Conservation (phyloP, 2,329 filamentous ascomycete genomes). For the Botrytis byssoidea region DNA sequence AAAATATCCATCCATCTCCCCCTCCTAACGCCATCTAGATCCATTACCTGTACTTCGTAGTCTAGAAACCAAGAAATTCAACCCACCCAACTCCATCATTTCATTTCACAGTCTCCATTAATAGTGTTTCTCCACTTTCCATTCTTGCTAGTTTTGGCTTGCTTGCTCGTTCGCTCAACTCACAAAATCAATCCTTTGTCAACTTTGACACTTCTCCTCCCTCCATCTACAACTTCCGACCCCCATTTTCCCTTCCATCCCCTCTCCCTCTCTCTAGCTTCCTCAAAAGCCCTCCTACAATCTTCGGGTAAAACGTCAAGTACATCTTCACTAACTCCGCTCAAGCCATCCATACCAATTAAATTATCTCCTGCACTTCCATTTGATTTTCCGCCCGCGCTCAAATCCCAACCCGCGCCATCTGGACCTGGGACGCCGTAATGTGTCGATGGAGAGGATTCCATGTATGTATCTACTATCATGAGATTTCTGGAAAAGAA, state of each 20-base stretch:
- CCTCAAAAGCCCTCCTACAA: constrained; percentile 70
- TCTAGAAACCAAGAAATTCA: background rate
- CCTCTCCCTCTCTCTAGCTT: constrained; percentile 61
- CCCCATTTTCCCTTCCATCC: constrained; percentile 76
- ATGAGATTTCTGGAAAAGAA: constrained; percentile 61
- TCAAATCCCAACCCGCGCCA: constrained; percentile 48
- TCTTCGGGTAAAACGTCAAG: constrained; percentile 64
- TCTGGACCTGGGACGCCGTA: constrained; percentile 60
- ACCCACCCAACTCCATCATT: background rate
- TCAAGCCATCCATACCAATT: constrained; percentile 51
- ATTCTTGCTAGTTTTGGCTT: background rate
- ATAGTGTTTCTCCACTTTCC: background rate
- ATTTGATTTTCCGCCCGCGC: constrained; percentile 22
- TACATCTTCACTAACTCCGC: constrained; percentile 63
- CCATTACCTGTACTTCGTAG: background rate
- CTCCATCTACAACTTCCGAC: constrained; percentile 59
- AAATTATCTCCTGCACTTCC: background rate
- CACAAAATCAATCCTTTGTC: constrained; percentile 51
- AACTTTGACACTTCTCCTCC: constrained; percentile 54
- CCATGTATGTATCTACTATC: constrained; percentile 59
- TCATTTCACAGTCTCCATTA: background rate
- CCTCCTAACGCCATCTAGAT: background rate
- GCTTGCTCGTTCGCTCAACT: background rate
- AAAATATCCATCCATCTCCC: background rate
- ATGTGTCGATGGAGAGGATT: constrained; percentile 53